phyloP scores from a whole-genome alignment of 306 rosid species.

The Senna siamea region DNA sequence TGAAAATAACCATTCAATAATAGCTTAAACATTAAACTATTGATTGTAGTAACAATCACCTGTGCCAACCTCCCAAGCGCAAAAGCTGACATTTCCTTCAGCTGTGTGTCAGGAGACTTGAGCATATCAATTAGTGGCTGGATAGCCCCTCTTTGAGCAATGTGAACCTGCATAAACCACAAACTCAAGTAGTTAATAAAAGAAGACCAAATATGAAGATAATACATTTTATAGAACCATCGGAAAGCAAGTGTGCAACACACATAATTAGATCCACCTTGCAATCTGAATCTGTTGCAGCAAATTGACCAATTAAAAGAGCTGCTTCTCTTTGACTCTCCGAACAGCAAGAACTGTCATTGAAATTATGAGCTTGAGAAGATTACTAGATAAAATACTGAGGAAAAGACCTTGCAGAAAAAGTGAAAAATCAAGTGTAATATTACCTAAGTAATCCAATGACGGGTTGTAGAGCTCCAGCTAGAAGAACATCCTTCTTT shows the following conservation, averaged over 20 bases:
- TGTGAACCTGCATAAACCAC: slow-evolving; percentile 56
- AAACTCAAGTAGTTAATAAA: slow-evolving; percentile 14
- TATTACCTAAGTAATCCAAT: slow-evolving; percentile 62
- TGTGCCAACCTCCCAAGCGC: slow-evolving; percentile 97
- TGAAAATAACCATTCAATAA: background rate
- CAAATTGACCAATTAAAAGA: slow-evolving; percentile 79
- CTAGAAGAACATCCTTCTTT: slow-evolving; percentile 63
- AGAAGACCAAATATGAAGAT: background rate
- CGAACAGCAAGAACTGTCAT: slow-evolving; percentile 56
- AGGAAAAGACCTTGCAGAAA: background rate
- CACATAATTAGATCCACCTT: slow-evolving; percentile 49
- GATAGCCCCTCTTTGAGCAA: slow-evolving; percentile 94
- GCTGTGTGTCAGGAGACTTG: slow-evolving; percentile 72
- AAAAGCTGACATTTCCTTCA: slow-evolving; percentile 92
- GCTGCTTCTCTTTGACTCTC: slow-evolving; percentile 79
- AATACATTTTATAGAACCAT: background rate
- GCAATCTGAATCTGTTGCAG: slow-evolving; percentile 66
- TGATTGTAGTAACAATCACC: slow-evolving; percentile 51
- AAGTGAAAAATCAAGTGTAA: slow-evolving; percentile 2
- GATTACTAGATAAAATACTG: background rate
- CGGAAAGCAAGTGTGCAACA: slow-evolving; percentile 12
- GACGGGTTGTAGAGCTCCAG: slow-evolving; percentile 79
- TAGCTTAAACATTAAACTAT: background rate
- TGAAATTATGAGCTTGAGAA: slow-evolving; percentile 1
- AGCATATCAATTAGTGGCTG: slow-evolving; percentile 89